Base-by-base conservation (phyloP, 441 rosid species). In the Mallotus japonicus region DNA sequence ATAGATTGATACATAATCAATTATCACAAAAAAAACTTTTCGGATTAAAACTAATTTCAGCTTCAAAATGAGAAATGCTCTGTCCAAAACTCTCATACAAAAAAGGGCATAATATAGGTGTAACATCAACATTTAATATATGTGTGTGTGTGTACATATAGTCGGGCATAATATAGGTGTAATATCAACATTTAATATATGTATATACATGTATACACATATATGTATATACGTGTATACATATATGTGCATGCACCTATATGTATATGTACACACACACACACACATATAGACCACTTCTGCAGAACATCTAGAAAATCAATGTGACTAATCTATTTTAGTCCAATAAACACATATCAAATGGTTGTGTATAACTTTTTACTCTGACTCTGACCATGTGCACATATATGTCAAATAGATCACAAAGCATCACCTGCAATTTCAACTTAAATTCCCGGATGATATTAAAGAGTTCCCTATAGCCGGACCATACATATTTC, bases 401-500 rank as follows among this genome's bases (percentile, higher is more conserved):
- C 53, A 22, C 34, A 59, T 37, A 37, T 15, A 28, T 28, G 16
- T 74, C 64, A 61, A 63, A 66, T 16, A 60, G 16, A 77, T 62
- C 22, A 69, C 10, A 15, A 62, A 70, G 61, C 71, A 82, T 61
- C 54, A 93, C 99, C 95, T 89, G 98, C 87, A 91, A 82, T 83
- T 91, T 95, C 73, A 93, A 86, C 84, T 95, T 89, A 82, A 87
- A 89, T 79, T 93, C 95, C 59, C 78, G 85, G 74, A 91, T 83
- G 75, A 91, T 86, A 78, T 89, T 92, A 80, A 91, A 90, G 67
- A 90, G 87, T 76, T 87, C 90, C 83, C 80, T 83, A 78, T 95
- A 95, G 71, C 98, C 99, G 72, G 83, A 92, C 99, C 99, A 92
- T 72, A 81, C 88, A 86, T 92, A 95, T 73, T 95, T 97, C 81